These are phyloP conservation scores for Sclerotinia borealis DNA, from an alignment of 2,329 filamentous ascomycete species.

Conservation along the genomic window DNA sequence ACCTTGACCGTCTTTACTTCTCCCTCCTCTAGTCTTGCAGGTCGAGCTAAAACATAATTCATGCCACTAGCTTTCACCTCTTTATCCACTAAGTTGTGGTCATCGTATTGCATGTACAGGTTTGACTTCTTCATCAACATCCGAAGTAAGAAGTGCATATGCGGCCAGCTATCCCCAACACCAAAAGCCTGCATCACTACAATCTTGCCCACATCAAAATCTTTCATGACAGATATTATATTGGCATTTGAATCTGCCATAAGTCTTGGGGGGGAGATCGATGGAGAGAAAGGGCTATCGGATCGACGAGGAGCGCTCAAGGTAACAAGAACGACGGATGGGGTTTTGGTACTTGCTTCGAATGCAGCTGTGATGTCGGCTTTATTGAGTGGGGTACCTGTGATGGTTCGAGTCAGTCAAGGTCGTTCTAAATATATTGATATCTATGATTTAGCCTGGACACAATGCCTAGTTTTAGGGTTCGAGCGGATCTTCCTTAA, in stretches of 20 bases:
- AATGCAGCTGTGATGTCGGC: slow-evolving; percentile 39
- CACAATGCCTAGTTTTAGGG: background rate
- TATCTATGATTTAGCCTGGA: background rate
- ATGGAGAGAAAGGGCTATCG: slow-evolving; percentile 25
- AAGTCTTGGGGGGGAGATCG: slow-evolving; percentile 25
- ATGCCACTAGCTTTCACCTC: slow-evolving; percentile 19
- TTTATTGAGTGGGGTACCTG: slow-evolving; percentile 31
- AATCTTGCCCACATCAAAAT: slow-evolving; percentile 31
- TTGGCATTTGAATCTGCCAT: slow-evolving; percentile 41
- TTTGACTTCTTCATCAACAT: slow-evolving; percentile 41
- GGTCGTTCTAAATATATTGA: background rate
- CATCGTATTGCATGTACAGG: slow-evolving; percentile 41
- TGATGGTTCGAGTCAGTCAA: background rate
- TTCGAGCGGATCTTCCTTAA: background rate
- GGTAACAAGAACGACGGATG: slow-evolving; percentile 39
- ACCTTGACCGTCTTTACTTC: slow-evolving; percentile 13
- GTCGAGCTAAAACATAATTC: slow-evolving; percentile 17
- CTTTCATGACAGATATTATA: slow-evolving; percentile 34
- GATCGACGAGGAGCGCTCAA: slow-evolving; percentile 32
- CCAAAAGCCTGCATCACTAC: slow-evolving; percentile 47
- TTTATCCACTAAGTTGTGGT: slow-evolving; percentile 37
- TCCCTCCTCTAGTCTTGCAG: slow-evolving; percentile 15
- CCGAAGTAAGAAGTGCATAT: slow-evolving; percentile 39
- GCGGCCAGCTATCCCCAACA: slow-evolving; percentile 39
- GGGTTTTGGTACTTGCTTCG: slow-evolving; percentile 41